Conservation (phyloP, 225 moss, liverwort and hornwort genomes). For the Pleurozium schreberi region DNA sequence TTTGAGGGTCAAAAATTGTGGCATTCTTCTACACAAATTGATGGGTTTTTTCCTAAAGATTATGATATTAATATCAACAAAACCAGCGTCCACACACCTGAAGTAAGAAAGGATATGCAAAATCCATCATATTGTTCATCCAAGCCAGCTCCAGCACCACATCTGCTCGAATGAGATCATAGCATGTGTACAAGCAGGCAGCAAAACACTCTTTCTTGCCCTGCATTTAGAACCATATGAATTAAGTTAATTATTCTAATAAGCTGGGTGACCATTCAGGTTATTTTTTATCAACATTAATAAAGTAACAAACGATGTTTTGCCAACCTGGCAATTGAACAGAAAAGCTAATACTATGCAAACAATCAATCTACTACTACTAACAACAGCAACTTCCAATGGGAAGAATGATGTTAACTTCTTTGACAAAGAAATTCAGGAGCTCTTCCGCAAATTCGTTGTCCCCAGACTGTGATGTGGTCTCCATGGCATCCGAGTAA, state of each 20-base stretch:
- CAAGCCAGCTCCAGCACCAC: constrained; percentile 84
- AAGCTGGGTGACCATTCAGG: not conserved
- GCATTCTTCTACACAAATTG: not conserved
- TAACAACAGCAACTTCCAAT: not conserved
- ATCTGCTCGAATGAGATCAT: constrained; percentile 90
- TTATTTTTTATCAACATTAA: not conserved
- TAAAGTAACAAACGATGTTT: not conserved
- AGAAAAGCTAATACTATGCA: not conserved
- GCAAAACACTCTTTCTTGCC: constrained; percentile 93
- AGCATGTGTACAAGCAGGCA: constrained; percentile 76
- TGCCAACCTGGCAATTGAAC: not conserved
- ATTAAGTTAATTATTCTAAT: not conserved
- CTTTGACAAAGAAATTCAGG: constrained; percentile 67
- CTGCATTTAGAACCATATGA: constrained; percentile 16
- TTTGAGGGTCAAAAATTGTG: not conserved
- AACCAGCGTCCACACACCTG: constrained; percentile 28
- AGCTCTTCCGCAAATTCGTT: constrained; percentile 81
- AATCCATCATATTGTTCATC: constrained; percentile 83
- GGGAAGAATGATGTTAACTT: constrained; percentile 17
- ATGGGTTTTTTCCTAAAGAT: not conserved
- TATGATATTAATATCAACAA: not conserved
- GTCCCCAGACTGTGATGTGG: constrained; percentile 85
- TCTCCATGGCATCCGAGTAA: constrained; percentile 88
- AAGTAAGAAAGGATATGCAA: constrained; percentile 69
- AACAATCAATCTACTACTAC: not conserved